Evolutionary conservation across 441 rosid species (phyloP), one percentile per base, ranked within the genome.

Genomic region (Geranium incanum): DNA sequence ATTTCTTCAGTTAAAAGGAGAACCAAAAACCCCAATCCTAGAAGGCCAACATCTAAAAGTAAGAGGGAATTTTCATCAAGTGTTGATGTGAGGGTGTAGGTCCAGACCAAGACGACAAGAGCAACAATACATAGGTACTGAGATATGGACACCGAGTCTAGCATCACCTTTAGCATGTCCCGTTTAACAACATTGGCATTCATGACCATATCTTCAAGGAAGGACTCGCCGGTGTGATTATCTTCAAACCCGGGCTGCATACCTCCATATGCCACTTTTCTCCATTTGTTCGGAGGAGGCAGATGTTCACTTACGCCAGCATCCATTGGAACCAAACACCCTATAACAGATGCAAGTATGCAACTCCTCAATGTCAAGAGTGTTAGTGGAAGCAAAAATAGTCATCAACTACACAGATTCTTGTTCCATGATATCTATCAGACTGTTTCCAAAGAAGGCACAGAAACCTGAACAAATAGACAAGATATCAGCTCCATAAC

Each of bases 211-310:
- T 82, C 89, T 63, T 86, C 93, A 0, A 90, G 90, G 80, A 90
- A 93, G 0, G 93, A 86, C 13, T 86, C 92, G 36, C 86, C 97
- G 0, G 92, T 86, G 84, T 89, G 84, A 71, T 92, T 93, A 85
- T 90, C 97, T 48, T 89, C 93, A 74, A 81, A 89, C 4, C 93
- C 95, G n/a, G 82, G 88, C 71, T 92, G 93, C 98, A 89, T 89
- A 68, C 95, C 95, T 78, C 96, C 96, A 72, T 87, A 89, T 0
- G 92, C 96, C 43, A 88, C 92, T 85, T 92, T 92, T 45, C 88
- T 86, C 98, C 97, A 92, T 78, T 78, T 84, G 28, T 77, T 84
- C 52, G n/a, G n/a, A n/a, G n/a, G n/a, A n/a, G 59, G 75, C 70
- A 77, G 72, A 70, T 67, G 71, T 60, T 68, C 81, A 64, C 71